phyloP scores from a whole-genome alignment of 345 rosid species.

The Cardiospermum halicacabum region DNA sequence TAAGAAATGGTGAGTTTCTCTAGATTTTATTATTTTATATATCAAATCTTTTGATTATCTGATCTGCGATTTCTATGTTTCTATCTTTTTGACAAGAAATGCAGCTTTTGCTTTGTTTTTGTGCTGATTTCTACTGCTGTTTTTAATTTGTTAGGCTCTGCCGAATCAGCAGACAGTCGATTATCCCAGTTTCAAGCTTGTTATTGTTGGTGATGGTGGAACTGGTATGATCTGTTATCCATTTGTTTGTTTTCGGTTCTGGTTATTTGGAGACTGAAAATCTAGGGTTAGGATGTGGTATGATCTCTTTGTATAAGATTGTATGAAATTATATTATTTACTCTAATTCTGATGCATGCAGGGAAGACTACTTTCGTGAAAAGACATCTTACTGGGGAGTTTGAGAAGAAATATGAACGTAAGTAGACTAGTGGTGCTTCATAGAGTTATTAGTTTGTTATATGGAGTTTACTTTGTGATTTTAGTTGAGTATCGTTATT shows the following conservation, averaged over 20 bases:
- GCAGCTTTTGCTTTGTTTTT: neutral
- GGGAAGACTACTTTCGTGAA: slow-evolving; percentile 77
- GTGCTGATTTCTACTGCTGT: neutral
- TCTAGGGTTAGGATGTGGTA: neutral
- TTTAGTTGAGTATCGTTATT: too few species aligned
- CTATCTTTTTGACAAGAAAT: too few species aligned
- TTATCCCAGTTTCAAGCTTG: slow-evolving; percentile 47
- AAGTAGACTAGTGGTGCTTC: slow-evolving; percentile 15
- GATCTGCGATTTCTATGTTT: too few species aligned
- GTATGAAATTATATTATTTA: too few species aligned
- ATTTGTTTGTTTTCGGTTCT: too few species aligned
- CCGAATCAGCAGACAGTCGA: slow-evolving; percentile 38
- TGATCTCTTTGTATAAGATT: too few species aligned
- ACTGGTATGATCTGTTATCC: slow-evolving; percentile 26
- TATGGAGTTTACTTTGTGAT: too few species aligned
- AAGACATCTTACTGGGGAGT: slow-evolving; percentile 74
- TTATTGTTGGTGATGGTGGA: slow-evolving; percentile 47
- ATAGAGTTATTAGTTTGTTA: too few species aligned
- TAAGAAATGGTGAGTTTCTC: slow-evolving; percentile 9
- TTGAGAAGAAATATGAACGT: slow-evolving; percentile 80
- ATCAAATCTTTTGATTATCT: too few species aligned
- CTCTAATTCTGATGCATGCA: slow-evolving; percentile 17
- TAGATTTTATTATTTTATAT: too few species aligned
- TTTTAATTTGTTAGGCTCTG: slow-evolving; percentile 25
- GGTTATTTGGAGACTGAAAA: too few species aligned